These are phyloP conservation scores for Brachypodium distachyon DNA, from an alignment of 202 grass and related monocot genomes.

Conservation along the genomic window DNA sequence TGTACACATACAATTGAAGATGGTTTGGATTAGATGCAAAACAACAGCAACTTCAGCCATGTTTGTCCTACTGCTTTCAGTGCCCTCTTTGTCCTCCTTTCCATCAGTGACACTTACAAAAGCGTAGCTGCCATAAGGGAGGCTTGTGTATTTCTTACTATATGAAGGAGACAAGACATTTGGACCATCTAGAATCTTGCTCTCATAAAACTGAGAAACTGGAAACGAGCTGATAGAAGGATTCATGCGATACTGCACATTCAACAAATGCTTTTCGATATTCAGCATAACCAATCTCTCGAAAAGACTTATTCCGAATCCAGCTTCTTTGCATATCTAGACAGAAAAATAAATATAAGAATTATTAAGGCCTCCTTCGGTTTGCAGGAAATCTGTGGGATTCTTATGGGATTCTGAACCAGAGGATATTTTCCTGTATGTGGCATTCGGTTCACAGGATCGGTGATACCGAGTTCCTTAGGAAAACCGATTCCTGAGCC, in stretches of 20 bases:
- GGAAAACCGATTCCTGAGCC: too few relatives aligned
- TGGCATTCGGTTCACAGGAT: too few relatives aligned
- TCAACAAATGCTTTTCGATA: conserved; percentile 50
- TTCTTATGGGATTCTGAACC: too few relatives aligned
- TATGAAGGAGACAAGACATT: conserved; percentile 39
- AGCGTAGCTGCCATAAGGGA: conserved; percentile 44
- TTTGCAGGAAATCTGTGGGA: too few relatives aligned
- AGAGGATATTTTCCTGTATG: too few relatives aligned
- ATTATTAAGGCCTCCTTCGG: too few relatives aligned
- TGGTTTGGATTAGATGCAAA: conserved; percentile 33
- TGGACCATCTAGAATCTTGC: conserved; percentile 49
- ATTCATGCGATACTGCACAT: conserved; percentile 72
- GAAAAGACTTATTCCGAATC: conserved; percentile 69
- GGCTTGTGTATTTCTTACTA: conserved; percentile 29
- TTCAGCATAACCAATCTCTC: conserved; percentile 41
- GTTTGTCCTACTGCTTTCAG: conserved; percentile 42
- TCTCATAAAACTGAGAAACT: conserved; percentile 47
- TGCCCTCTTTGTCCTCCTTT: conserved; percentile 51
- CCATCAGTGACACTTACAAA: conserved; percentile 55
- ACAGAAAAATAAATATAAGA: background rate
- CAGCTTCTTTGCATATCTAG: conserved; percentile 61
- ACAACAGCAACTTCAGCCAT: conserved; percentile 59
- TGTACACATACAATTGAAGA: conserved; percentile 46
- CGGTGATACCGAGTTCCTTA: too few relatives aligned
- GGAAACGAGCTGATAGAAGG: conserved; percentile 68